These are phyloP conservation scores for Backusella tuberculispora DNA, from an alignment of 192 early-diverging fungal species.

Conservation along the genomic window DNA sequence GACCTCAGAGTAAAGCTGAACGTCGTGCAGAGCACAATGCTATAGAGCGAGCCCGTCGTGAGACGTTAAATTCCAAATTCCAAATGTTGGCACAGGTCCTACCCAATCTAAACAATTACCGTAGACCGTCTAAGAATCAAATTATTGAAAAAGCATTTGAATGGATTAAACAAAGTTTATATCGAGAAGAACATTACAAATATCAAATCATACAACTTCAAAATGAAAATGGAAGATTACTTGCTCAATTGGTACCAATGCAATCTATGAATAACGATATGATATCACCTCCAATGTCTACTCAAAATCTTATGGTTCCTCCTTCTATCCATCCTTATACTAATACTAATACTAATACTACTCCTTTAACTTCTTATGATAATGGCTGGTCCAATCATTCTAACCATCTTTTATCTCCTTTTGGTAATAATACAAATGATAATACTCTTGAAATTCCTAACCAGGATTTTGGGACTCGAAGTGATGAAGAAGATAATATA, in stretches of 20 bases:
- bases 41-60: slow-evolving; percentile 76
- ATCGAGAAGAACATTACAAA: neutral
- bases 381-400: neutral
- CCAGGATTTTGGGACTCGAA: neutral
- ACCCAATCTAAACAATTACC: slow-evolving; percentile 66
- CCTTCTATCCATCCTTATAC: neutral
- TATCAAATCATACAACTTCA: neutral
- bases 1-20: slow-evolving; percentile 27
- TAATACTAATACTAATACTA: too few relatives aligned
- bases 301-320: neutral
- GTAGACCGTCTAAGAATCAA: slow-evolving; percentile 74
- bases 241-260: neutral
- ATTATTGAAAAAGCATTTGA: slow-evolving; percentile 79
- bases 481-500: neutral
- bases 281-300: neutral
- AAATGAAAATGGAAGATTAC: neutral
- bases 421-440: neutral
- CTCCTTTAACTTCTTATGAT: neutral
- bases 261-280: neutral
- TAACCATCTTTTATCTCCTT: neutral
- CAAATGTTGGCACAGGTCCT: slow-evolving; percentile 77
- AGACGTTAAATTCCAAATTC: slow-evolving; percentile 78
- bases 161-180: slow-evolving; percentile 39
- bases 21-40: slow-evolving; percentile 78
- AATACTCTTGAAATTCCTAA: neutral